Conservation (phyloP, 148 eudicot species). For the Nepenthes mirabilis region DNA sequence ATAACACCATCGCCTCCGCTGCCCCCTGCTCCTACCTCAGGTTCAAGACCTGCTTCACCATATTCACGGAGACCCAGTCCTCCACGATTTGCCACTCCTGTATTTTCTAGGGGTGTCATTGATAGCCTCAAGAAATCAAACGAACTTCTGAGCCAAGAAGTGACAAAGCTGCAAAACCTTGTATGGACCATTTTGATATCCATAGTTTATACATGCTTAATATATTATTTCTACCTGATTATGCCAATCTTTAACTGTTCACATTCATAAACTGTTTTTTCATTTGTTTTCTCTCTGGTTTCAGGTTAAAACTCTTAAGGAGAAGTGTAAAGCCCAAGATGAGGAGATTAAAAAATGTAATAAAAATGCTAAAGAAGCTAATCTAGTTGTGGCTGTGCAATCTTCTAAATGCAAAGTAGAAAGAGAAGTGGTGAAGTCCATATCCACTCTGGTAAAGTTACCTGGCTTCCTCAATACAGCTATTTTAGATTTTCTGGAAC, state of each 20-base stretch:
- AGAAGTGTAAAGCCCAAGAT: conserved; percentile 58
- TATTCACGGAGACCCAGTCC: conserved; percentile 60
- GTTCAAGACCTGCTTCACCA: conserved; percentile 53
- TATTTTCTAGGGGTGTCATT: conserved; percentile 52
- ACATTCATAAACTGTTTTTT: background rate
- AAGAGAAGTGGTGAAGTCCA: conserved; percentile 32
- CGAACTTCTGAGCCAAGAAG: conserved; percentile 71
- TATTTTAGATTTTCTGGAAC: too few relatives aligned
- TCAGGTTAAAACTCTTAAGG: conserved; percentile 55
- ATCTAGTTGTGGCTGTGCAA: conserved; percentile 41
- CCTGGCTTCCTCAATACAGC: too few relatives aligned
- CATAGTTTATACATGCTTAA: background rate
- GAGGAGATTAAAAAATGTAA: conserved; percentile 49
- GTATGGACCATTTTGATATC: conserved; percentile 21
- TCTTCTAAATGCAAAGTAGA: conserved; percentile 37
- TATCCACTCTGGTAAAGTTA: conserved; percentile 31
- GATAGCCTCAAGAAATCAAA: conserved; percentile 79
- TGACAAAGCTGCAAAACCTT: conserved; percentile 56
- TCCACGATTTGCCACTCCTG: conserved; percentile 54
- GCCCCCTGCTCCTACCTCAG: conserved; percentile 22
- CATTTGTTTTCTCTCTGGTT: conserved; percentile 1
- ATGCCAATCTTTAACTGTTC: background rate
- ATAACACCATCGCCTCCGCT: conserved; percentile 24
- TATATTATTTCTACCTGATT: background rate
- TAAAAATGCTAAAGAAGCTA: conserved; percentile 36